These are phyloP conservation scores for Raffaelea arxii DNA, from an alignment of 2,329 filamentous ascomycete genomes.

Conservation along the genomic window DNA sequence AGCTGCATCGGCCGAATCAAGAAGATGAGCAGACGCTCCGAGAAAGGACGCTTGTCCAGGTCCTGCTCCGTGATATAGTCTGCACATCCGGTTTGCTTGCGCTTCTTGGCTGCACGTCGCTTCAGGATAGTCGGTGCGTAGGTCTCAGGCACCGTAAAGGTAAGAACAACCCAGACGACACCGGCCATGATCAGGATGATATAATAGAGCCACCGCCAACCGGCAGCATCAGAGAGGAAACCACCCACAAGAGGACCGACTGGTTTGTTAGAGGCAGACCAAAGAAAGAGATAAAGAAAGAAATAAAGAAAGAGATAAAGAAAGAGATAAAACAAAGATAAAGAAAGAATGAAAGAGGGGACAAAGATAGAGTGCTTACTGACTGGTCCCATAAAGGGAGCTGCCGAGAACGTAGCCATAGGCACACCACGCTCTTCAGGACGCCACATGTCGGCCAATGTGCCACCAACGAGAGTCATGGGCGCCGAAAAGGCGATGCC, in stretches of 20 bases:
- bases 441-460: slow-evolving; percentile 70
- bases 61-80: slow-evolving; percentile 73
- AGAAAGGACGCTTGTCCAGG: slow-evolving; percentile 60
- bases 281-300: too few relatives aligned
- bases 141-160: slow-evolving; percentile 84
- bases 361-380: too few relatives aligned
- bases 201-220: slow-evolving; percentile 29
- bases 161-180: slow-evolving; percentile 63
- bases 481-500: slow-evolving; percentile 78
- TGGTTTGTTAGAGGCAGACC: too few relatives aligned
- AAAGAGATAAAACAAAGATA: too few relatives aligned
- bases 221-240: slow-evolving; percentile 24
- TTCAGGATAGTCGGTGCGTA: slow-evolving; percentile 73
- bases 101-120: slow-evolving; percentile 59
- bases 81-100: slow-evolving; percentile 55
- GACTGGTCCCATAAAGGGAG: slow-evolving; percentile 73
- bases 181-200: slow-evolving; percentile 69
- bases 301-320: too few relatives aligned
- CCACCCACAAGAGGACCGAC: slow-evolving; percentile 69
- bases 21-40: slow-evolving; percentile 63
- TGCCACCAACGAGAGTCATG: slow-evolving; percentile 79
- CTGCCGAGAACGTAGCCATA: slow-evolving; percentile 78
- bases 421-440: slow-evolving; percentile 77
- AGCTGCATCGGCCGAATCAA: slow-evolving; percentile 76
- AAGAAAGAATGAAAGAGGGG: too few relatives aligned